Conservation (phyloP, 257 asterid genomes). For the Striga asiatica region DNA sequence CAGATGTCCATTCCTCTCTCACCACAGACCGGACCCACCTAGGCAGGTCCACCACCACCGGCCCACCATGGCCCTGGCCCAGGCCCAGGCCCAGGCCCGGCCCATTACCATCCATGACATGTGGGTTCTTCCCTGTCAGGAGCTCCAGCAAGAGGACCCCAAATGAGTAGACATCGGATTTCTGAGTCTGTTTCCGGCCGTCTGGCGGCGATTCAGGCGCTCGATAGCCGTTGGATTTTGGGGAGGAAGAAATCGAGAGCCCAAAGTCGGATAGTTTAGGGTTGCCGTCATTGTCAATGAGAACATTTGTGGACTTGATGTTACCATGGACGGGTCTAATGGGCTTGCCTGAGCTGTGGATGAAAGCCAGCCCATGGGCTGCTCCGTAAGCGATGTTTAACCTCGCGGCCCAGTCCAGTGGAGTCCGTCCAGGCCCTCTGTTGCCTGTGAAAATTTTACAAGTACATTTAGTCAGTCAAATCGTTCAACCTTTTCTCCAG, state of each 20-base stretch:
- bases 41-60: conserved; percentile 58
- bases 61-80: no score
- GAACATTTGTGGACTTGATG: conserved; percentile 79
- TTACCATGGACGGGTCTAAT: conserved; percentile 70
- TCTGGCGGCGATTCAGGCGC: conserved; percentile 69
- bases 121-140: conserved; percentile 79
- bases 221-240: conserved; percentile 63
- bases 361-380: conserved; percentile 62
- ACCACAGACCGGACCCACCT: conserved; percentile 99
- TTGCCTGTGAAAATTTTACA: conserved; percentile 36
- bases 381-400: conserved; percentile 73
- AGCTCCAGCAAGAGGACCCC: conserved; percentile 79
- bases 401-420: conserved; percentile 84
- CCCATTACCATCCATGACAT: conserved; percentile 31
- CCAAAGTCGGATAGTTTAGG: conserved; percentile 75
- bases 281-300: conserved; percentile 48
- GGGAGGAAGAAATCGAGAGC: conserved; percentile 47
- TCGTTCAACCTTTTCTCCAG: no score
- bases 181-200: conserved; percentile 49
- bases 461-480: neutral
- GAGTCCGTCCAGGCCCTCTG: conserved; percentile 93
- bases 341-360: conserved; percentile 61
- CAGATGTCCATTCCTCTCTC: conserved; percentile 98
- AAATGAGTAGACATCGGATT: conserved; percentile 68
- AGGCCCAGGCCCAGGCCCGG: conserved; percentile 36